phyloP scores from a whole-genome alignment of 2,329 filamentous ascomycete species.

The Cryphonectria nitschkei region DNA sequence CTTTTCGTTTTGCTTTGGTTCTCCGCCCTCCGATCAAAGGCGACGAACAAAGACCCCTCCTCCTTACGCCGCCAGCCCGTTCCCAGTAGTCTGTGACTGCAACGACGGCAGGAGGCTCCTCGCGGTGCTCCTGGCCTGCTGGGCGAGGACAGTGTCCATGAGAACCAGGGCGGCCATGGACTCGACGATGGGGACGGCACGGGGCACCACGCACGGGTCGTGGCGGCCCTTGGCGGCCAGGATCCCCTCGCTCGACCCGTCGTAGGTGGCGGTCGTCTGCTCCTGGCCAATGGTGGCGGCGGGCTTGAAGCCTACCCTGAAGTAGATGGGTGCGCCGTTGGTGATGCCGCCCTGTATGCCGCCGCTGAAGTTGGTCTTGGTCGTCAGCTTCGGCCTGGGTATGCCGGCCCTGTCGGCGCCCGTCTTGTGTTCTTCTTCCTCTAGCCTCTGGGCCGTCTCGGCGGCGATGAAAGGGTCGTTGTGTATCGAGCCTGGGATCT shows the following conservation, averaged over 20 bases:
- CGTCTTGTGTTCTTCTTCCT: slow-evolving; percentile 42
- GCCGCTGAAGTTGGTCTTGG: slow-evolving; percentile 92
- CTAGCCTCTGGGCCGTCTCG: slow-evolving; percentile 44
- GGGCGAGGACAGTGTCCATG: slow-evolving; percentile 84
- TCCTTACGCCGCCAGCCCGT: slow-evolving; percentile 17
- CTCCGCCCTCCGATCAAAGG: background rate
- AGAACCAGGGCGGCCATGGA: slow-evolving; percentile 87
- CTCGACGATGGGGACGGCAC: slow-evolving; percentile 87
- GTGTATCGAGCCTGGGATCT: slow-evolving; percentile 85
- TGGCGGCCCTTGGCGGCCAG: slow-evolving; percentile 92
- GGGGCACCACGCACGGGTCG: slow-evolving; percentile 89
- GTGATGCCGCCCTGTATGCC: slow-evolving; percentile 95
- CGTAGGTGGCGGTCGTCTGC: slow-evolving; percentile 82
- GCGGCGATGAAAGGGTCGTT: slow-evolving; percentile 83
- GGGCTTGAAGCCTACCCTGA: slow-evolving; percentile 93
- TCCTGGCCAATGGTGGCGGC: slow-evolving; percentile 90
- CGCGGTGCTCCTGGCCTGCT: slow-evolving; percentile 64
- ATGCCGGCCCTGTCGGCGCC: slow-evolving; percentile 51
- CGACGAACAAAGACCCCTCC: background rate
- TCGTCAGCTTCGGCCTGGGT: slow-evolving; percentile 68
- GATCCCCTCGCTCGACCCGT: slow-evolving; percentile 69
- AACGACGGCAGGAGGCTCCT: slow-evolving; percentile 49
- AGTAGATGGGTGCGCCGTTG: slow-evolving; percentile 93
- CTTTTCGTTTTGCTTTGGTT: background rate
- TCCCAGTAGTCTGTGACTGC: slow-evolving; percentile 30